Evolutionary conservation across 495 filamentous ascomycete genomes (phyloP).

Genomic region (Viridothelium virens): DNA sequence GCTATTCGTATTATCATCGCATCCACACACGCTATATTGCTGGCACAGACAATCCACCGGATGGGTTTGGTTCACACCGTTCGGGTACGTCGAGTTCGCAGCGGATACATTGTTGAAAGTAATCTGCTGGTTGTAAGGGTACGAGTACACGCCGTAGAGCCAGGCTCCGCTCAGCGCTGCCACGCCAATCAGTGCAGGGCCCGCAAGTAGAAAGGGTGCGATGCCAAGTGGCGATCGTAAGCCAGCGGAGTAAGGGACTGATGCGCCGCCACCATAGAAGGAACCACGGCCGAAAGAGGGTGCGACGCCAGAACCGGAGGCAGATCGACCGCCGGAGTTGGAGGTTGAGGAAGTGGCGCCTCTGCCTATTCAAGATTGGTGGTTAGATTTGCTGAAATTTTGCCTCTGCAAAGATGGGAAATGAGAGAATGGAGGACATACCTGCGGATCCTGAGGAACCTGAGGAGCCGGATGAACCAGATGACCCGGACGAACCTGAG

Average conservation of each 20-base stretch:
- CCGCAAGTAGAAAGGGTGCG: slow-evolving; percentile 49
- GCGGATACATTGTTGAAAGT: slow-evolving; percentile 48
- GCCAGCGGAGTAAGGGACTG: slow-evolving; percentile 61
- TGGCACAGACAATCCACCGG: slow-evolving; percentile 71
- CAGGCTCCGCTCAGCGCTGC: slow-evolving; percentile 54
- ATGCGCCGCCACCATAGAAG: slow-evolving; percentile 74
- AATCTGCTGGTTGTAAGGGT: slow-evolving; percentile 57
- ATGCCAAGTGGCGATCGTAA: slow-evolving; percentile 48
- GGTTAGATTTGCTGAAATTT: neutral
- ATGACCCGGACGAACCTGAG: slow-evolving; percentile 24
- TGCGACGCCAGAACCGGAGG: slow-evolving; percentile 53
- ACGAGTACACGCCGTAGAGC: slow-evolving; percentile 62
- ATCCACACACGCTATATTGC: slow-evolving; percentile 64
- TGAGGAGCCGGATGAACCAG: slow-evolving; percentile 18
- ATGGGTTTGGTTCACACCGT: slow-evolving; percentile 55
- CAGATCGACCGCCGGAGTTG: slow-evolving; percentile 58
- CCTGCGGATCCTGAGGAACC: slow-evolving; percentile 19
- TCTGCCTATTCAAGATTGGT: neutral
- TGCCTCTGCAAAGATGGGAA: neutral
- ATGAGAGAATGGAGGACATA: neutral
- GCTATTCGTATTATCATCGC: slow-evolving; percentile 62
- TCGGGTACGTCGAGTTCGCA: slow-evolving; percentile 32
- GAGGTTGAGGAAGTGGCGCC: slow-evolving; percentile 26
- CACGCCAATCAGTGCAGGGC: slow-evolving; percentile 46
- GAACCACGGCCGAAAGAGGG: slow-evolving; percentile 56